Percentiles rank a stretch among this genome's conserved stretches.
Conservation (phyloP, 352 stramenopile genomes). For the Pythium myriotylum region DNA sequence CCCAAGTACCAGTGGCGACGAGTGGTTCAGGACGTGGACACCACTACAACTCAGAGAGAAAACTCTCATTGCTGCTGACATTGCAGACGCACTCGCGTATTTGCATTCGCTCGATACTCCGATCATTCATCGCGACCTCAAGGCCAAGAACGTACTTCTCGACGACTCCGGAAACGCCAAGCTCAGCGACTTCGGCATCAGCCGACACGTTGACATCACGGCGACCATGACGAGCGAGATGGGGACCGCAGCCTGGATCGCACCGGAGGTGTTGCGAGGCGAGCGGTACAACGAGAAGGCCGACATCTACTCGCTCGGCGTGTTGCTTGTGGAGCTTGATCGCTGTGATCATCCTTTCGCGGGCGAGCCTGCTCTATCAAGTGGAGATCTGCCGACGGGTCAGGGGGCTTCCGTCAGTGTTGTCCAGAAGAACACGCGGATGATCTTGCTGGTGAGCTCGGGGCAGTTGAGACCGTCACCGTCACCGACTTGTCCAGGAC, state of each 20-base stretch:
- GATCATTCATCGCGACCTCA: conserved; percentile 20
- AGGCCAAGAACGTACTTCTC: conserved; percentile 19
- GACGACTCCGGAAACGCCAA: neutral
- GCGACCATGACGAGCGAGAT: conserved; percentile 28
- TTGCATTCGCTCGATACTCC: neutral
- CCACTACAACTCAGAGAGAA: too few species aligned
- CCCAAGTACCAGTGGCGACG: neutral
- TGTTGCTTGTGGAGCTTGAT: conserved; percentile 22
- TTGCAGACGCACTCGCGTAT: too few species aligned
- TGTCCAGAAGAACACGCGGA: conserved; percentile 19
- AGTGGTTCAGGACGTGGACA: neutral
- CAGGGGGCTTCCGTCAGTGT: neutral
- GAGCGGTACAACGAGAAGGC: too few species aligned
- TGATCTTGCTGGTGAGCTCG: conserved; percentile 18
- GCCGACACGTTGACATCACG: conserved; percentile 1
- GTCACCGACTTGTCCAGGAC: neutral
- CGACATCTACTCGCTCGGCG: conserved; percentile 29
- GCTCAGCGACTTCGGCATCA: conserved; percentile 20
- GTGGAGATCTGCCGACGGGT: too few species aligned
- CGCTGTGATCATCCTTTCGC: too few species aligned
- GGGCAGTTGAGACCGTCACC: conserved; percentile 17
- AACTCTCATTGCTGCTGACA: too few species aligned
- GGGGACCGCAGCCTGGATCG: conserved; percentile 15
- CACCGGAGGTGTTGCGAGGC: too few species aligned
- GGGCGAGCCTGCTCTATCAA: too few species aligned